Base-by-base conservation (phyloP, 345 rosid species). In the Lepidium sativum region DNA sequence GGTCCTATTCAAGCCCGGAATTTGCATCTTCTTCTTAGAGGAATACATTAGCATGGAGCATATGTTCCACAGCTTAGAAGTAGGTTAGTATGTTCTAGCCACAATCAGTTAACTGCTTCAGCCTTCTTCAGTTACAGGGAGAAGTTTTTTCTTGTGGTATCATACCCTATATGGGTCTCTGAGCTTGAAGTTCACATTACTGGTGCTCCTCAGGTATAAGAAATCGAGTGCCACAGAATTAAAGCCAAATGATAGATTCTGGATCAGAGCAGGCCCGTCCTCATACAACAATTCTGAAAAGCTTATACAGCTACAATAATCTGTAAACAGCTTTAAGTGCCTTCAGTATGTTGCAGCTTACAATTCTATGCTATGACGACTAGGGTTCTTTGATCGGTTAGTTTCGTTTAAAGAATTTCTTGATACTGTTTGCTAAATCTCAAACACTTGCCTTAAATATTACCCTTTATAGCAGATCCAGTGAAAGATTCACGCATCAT, bases 391-490 rank as follows among this genome's bases (percentile, higher is more conserved):
- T 45, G 5, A 53, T 54, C 15, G 31, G 2, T 69, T 60, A 27
- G 10, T 2, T 59, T 38, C 9, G 8, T 21, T n/a, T 7, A 43
- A 25, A 42, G 17, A 43, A 42, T 17, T 8, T 43, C 16, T 11
- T 60, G 53, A 18, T 32, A 8, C 44, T 54, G 25, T 41, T 20
- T 33, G 17, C 39, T 44, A 2, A 41, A 34, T 51, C 13, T 25
- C 14, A 52, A 60, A 18, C 11, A 8, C 41, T 27, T 3, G n/a
- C 31, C 21, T 29, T 48, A 17, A 21, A 2, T 10, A 7, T 1
- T 34, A 38, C 33, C 9, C n/a, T 40, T 58, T 47, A 60, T 44
- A n/a, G 20, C 57, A 70, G 69, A 37, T 53, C 20, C 44, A 35
- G 0, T 12, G 48, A 27, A 4, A 53, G 61, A 60, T 70, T 17